phyloP scores from a whole-genome alignment of 768 basidiomycete genomes.

The Trichaptum fuscoviolaceum region DNA sequence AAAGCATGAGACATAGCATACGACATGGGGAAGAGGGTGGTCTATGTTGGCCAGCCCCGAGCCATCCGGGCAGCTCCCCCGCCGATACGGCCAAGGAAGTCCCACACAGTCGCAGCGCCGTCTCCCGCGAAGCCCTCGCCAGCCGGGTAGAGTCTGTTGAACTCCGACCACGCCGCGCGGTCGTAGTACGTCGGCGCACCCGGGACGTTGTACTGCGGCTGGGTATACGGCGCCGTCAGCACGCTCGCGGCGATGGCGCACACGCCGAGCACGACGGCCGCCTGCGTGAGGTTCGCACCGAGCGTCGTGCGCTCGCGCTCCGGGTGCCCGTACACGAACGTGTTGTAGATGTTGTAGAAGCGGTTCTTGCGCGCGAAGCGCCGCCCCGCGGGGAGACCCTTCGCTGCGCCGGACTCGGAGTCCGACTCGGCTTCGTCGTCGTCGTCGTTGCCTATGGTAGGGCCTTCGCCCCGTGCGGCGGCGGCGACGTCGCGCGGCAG shows the following conservation, averaged over 20 bases:
- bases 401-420: background rate
- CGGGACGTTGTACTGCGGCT: conserved; percentile 50
- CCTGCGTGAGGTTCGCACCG: conserved; percentile 22
- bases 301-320: conserved; percentile 27
- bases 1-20: background rate
- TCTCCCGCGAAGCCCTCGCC: conserved; percentile 66
- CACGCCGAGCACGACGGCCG: conserved; percentile 37
- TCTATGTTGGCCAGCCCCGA: conserved; percentile 71
- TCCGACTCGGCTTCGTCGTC: conserved; percentile 1
- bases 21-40: background rate
- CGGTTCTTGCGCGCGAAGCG: conserved; percentile 30
- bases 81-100: conserved; percentile 62
- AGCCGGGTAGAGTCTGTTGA: conserved; percentile 63
- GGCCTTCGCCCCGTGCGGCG: conserved; percentile 4
- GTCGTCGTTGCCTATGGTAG: conserved; percentile 3
- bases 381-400: background rate
- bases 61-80: conserved; percentile 73
- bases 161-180: conserved; percentile 72
- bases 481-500: conserved; percentile 22
- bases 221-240: conserved; percentile 17
- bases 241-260: conserved; percentile 4
- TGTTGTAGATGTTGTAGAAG: conserved; percentile 88
- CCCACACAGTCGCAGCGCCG: conserved; percentile 61
- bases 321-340: conserved; percentile 47
- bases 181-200: conserved; percentile 74